These are phyloP conservation scores for Gloeophyllum trabeum DNA, from an alignment of 768 basidiomycete genomes.

Conservation along the genomic window DNA sequence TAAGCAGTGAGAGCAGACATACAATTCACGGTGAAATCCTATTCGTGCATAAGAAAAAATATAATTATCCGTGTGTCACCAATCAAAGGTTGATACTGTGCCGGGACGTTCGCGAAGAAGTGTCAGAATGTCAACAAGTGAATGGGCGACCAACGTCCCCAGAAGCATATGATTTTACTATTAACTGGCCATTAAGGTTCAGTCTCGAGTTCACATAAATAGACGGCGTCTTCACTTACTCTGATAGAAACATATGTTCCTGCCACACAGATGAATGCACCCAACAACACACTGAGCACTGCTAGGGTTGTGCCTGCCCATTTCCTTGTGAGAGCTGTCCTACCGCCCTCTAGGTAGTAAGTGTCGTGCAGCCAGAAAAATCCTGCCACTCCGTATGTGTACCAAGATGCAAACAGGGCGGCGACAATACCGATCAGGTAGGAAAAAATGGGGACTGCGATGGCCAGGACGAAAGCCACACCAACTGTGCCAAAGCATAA, in stretches of 20 bases:
- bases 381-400: slow-evolving; percentile 41
- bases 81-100: too few species aligned
- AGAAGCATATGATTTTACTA: slow-evolving; percentile 29
- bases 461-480: slow-evolving; percentile 33
- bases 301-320: slow-evolving; percentile 25
- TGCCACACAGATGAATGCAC: slow-evolving; percentile 40
- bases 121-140: slow-evolving; percentile 19
- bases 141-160: slow-evolving; percentile 36
- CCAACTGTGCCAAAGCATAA: slow-evolving; percentile 30
- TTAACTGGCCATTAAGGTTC: slow-evolving; percentile 21
- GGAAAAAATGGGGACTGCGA: slow-evolving; percentile 44
- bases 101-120: too few species aligned
- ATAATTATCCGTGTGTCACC: too few species aligned
- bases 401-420: slow-evolving; percentile 47
- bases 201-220: slow-evolving; percentile 2
- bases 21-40: too few species aligned
- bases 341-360: slow-evolving; percentile 28
- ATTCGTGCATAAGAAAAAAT: too few species aligned
- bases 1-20: too few species aligned
- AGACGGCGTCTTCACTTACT: slow-evolving; percentile 21
- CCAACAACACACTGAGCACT: slow-evolving; percentile 31
- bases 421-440: slow-evolving; percentile 42
- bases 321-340: slow-evolving; percentile 18
- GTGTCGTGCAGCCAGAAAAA: slow-evolving; percentile 44
- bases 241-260: slow-evolving; percentile 43